Conservation (phyloP, 2,329 filamentous ascomycete species). For the Colletotrichum sp. region DNA sequence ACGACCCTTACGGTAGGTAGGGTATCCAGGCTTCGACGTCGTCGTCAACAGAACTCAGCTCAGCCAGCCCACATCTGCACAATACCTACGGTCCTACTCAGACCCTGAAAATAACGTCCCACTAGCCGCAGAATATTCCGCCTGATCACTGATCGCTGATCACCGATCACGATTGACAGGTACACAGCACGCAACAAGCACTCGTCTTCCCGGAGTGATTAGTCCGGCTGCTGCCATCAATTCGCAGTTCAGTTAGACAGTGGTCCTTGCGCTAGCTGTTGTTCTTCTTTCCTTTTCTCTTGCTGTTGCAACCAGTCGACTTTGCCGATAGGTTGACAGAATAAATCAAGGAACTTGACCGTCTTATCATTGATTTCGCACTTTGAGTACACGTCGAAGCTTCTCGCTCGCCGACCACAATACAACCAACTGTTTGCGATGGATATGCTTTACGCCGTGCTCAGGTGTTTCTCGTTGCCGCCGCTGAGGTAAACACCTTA, state of each 20-base stretch:
- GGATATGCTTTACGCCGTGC: not conserved
- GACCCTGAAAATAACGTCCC: constrained; percentile 13
- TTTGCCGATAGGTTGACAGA: not conserved
- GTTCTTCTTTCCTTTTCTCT: not conserved
- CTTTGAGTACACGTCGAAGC: not conserved
- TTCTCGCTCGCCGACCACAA: not conserved
- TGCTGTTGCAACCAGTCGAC: not conserved
- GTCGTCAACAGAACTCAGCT: not conserved
- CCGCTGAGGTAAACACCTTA: not conserved
- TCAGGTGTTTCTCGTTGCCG: not conserved
- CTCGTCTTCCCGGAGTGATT: constrained; percentile 3
- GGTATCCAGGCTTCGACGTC: not conserved
- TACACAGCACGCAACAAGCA: not conserved
- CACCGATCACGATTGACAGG: constrained; percentile 10
- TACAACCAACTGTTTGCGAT: not conserved
- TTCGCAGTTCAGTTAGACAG: not conserved
- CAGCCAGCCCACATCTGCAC: not conserved
- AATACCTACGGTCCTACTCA: not conserved
- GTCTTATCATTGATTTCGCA: not conserved
- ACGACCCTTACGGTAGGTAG: not conserved
- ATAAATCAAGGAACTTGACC: not conserved
- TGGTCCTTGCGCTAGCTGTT: not conserved
- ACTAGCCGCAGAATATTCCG: not conserved
- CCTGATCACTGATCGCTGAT: constrained; percentile 8
- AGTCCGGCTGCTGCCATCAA: not conserved